These are phyloP conservation scores for Xerocomellus amylosporus DNA, from an alignment of 768 basidiomycete genomes.

Conservation along the genomic window DNA sequence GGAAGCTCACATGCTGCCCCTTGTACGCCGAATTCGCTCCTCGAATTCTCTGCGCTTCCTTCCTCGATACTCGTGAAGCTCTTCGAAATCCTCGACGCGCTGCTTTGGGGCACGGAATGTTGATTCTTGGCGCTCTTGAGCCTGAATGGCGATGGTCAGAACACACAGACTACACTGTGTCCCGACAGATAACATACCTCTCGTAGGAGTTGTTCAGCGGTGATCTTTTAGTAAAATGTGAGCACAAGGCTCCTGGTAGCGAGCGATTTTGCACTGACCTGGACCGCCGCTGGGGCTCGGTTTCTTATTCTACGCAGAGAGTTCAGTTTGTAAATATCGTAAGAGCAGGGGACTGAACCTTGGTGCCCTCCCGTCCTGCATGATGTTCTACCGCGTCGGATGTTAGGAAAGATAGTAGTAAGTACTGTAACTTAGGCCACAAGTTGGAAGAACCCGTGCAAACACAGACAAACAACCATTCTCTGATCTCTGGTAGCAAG, in stretches of 20 bases:
- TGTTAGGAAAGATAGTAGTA: background rate
- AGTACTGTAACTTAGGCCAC: background rate
- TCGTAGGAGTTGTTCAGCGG: slow-evolving; percentile 94
- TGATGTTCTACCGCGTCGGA: slow-evolving; percentile 25
- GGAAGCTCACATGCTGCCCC: slow-evolving; percentile 69
- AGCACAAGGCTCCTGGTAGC: slow-evolving; percentile 5
- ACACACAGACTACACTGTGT: background rate
- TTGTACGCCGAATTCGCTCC: slow-evolving; percentile 76
- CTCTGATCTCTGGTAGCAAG: too few species aligned
- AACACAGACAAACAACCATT: slow-evolving; percentile 19
- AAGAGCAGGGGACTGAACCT: slow-evolving; percentile 42
- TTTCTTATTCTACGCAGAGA: slow-evolving; percentile 78
- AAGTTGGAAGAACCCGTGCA: background rate
- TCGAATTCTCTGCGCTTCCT: slow-evolving; percentile 93
- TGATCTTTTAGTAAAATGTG: slow-evolving; percentile 60
- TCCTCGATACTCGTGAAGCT: slow-evolving; percentile 85
- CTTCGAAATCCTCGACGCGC: slow-evolving; percentile 93
- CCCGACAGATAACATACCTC: slow-evolving; percentile 52
- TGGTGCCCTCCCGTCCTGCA: slow-evolving; percentile 82
- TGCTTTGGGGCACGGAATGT: slow-evolving; percentile 91
- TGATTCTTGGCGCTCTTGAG: slow-evolving; percentile 96
- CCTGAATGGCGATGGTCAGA: slow-evolving; percentile 43
- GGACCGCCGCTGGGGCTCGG: slow-evolving; percentile 89
- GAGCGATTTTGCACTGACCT: slow-evolving; percentile 47
- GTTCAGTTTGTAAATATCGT: background rate